Evolutionary conservation across 2,329 filamentous ascomycete genomes (phyloP), one percentile per base, ranked within the genome.

Genomic region (Chaetomium olivaceum): DNA sequence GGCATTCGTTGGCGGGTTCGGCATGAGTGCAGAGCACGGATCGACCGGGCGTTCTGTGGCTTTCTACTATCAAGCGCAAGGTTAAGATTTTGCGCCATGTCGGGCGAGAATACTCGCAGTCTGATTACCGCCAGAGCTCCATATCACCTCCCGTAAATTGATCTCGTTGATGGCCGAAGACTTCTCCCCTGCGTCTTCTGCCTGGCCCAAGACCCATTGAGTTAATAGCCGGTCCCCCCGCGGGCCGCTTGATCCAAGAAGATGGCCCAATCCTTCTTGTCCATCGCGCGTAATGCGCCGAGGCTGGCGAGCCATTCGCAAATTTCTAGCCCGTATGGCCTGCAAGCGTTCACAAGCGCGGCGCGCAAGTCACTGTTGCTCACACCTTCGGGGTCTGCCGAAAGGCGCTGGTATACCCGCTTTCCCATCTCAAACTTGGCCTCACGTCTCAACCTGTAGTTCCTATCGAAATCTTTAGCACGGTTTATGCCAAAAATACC

Each of bases 301-400:
- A 57, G 12, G 14, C 52, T 50, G 6, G 39, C 25, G 25, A 62
- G 29, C 61, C 61, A 62, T n/a, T 62, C n/a, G 39, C 61, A 62
- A 1, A 29, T n/a, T 19, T 8, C 8, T 36, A 50, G 11, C 6
- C 36, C 61, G 9, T 52, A n/a, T 52, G 12, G 61, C 27, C 19
- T 50, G 52, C 61, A 62, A 25, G 54, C 61, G 12, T 7, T 16
- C 14, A 39, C 1, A 2, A 62, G 52, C 2, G 52, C n/a, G 2
- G 9, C 8, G 4, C 19, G 60, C 51, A 62, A 33, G 52, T 62
- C 51, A 7, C 5, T 25, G 8, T 50, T 2, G 36, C 19, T 9
- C 25, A 56, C 29, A 21, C 39, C n/a, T 19, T 27, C 6, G 3
- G 43, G 27, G 16, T 25, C 36, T 25, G 25, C 39, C 19, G 39